phyloP scores from a whole-genome alignment of 169 alveolate species.

The Cryptosporidium ubiquitum region DNA sequence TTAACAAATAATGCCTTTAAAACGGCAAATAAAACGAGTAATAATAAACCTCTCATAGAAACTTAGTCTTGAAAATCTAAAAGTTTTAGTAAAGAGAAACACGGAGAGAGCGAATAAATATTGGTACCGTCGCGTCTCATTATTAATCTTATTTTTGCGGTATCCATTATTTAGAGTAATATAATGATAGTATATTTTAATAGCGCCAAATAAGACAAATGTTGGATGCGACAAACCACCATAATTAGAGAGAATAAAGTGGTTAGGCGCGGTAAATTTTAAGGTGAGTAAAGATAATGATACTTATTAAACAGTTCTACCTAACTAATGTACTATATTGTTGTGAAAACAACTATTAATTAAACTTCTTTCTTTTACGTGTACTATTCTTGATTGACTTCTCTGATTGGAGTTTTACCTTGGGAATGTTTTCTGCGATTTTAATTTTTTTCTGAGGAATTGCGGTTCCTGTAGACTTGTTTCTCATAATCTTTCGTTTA shows the following conservation, averaged over 20 bases:
- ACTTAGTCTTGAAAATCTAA: background rate
- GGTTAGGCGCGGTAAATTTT: background rate
- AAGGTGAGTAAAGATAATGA: background rate
- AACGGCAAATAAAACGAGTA: background rate
- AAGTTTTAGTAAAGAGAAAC: background rate
- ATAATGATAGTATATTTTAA: background rate
- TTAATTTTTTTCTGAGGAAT: background rate
- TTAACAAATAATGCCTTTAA: background rate
- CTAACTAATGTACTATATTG: background rate
- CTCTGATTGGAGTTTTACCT: background rate
- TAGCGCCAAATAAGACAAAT: conserved; percentile 3
- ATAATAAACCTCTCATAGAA: background rate
- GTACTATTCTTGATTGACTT: background rate
- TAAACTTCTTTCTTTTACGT: background rate
- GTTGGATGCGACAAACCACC: background rate
- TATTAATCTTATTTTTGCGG: background rate
- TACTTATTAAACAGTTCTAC: background rate
- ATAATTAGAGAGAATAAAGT: background rate
- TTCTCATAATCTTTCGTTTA: background rate
- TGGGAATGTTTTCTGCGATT: conserved; percentile 12
- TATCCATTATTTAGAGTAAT: background rate
- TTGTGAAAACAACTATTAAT: background rate
- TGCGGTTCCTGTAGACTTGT: background rate
- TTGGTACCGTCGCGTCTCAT: background rate
- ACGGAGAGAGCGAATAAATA: background rate